phyloP scores from a whole-genome alignment of 140 eudicot species.

The Flaveria floridana region DNA sequence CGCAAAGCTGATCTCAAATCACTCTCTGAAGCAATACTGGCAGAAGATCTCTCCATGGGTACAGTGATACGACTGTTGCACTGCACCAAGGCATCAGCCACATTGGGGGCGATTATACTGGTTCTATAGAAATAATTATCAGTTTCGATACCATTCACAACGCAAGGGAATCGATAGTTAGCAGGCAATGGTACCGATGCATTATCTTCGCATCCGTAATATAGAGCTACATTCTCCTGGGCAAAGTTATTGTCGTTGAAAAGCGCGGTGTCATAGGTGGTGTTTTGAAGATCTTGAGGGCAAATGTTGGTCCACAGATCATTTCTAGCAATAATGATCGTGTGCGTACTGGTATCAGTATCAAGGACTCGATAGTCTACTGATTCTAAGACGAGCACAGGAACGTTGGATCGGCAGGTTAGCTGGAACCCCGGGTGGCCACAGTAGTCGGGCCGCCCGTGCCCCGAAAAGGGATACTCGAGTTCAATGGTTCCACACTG shows the following conservation, averaged over 20 bases:
- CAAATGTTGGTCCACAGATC: conserved; percentile 39
- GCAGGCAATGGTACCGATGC: too few species aligned
- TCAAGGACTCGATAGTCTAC: conserved; percentile 34
- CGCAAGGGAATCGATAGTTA: conserved; percentile 28
- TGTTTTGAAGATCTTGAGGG: conserved; percentile 29
- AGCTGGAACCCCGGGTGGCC: conserved; percentile 49
- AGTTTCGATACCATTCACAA: background rate
- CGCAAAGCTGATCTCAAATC: conserved; percentile 29
- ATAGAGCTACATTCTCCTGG: conserved; percentile 42
- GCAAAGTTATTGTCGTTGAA: conserved; percentile 27
- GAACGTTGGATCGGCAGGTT: conserved; percentile 32
- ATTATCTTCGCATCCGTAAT: conserved; percentile 29
- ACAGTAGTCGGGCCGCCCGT: conserved; percentile 28
- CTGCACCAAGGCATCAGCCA: background rate
- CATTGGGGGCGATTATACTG: too few species aligned
- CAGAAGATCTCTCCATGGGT: conserved; percentile 37
- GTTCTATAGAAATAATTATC: conserved; percentile 19
- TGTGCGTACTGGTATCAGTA: background rate
- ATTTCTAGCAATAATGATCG: conserved; percentile 41
- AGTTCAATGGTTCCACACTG: conserved; percentile 28
- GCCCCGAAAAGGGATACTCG: conserved; percentile 60
- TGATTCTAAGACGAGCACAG: conserved; percentile 16
- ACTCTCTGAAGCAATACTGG: conserved; percentile 7
- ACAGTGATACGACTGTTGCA: conserved; percentile 29
- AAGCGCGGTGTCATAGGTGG: conserved; percentile 37